These are phyloP conservation scores for Hyaloperonospora arabidopsidis DNA, from an alignment of 352 stramenopile genomes.

Conservation along the genomic window DNA sequence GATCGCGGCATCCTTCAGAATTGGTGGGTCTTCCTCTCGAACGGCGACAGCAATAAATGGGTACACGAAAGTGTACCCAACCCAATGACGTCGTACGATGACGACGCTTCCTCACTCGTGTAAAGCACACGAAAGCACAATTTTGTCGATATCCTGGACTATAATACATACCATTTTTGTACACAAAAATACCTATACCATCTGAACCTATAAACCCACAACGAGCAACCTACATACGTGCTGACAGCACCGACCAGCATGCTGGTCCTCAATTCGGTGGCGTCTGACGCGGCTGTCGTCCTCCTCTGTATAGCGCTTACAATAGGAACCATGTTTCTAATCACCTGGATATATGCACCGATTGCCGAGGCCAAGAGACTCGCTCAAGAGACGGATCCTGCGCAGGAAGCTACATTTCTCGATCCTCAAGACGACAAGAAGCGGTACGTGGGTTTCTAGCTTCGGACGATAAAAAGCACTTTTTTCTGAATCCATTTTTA, in stretches of 20 bases:
- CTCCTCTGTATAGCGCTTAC: constrained; percentile 20
- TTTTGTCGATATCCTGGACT: constrained; percentile 3
- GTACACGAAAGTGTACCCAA: constrained; percentile 35
- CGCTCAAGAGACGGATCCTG: constrained; percentile 35
- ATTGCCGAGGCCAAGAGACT: constrained; percentile 50
- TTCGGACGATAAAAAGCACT: background rate
- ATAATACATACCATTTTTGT: background rate
- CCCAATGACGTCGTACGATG: constrained; percentile 16
- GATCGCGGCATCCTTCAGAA: constrained; percentile 51
- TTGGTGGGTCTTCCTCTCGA: constrained; percentile 47
- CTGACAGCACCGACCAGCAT: background rate
- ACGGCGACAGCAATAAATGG: constrained; percentile 53
- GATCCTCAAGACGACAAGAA: constrained; percentile 40
- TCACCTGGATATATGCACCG: constrained; percentile 52
- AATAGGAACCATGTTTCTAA: constrained; percentile 25
- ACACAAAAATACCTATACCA: no score
- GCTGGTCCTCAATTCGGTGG: constrained; percentile 12
- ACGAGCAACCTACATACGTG: constrained; percentile 15
- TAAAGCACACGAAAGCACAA: constrained; percentile 10
- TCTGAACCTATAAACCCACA: no score
- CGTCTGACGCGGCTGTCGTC: constrained; percentile 17
- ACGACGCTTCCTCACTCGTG: constrained; percentile 16
- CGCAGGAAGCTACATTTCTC: constrained; percentile 47
- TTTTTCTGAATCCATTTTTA: background rate
- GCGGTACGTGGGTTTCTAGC: constrained; percentile 26